A percentile compares a stretch with the other conserved stretches of the same genome.
Conservation (phyloP, 345 rosid genomes). For the Streptanthus diversifolius region DNA sequence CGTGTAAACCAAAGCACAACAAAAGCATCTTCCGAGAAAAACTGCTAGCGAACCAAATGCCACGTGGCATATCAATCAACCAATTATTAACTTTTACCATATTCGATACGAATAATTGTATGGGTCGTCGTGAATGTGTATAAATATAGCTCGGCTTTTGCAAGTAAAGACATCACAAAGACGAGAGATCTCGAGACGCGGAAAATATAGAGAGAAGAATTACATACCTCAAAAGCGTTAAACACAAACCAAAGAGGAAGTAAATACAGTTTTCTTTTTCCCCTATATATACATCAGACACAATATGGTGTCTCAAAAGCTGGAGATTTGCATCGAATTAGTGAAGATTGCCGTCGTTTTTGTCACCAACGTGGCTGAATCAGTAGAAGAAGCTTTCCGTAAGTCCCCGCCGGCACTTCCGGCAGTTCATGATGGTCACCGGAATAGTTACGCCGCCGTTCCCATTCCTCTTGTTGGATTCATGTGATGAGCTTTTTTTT, state of each 20-base stretch:
- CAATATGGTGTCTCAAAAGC: constrained; percentile 47
- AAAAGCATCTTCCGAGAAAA: constrained; percentile 21
- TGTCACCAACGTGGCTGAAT: constrained; percentile 45
- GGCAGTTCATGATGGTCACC: constrained; percentile 6
- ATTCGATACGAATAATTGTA: constrained; percentile 4
- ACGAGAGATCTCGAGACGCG: constrained; percentile 24
- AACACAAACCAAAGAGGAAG: neutral
- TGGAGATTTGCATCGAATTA: constrained; percentile 46
- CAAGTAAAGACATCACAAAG: constrained; percentile 20
- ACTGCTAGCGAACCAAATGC: neutral
- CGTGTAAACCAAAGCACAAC: constrained; percentile 16
- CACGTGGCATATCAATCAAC: constrained; percentile 17
- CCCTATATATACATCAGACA: neutral
- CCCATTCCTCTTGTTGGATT: constrained; percentile 49
- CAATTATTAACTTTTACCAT: constrained; percentile 18
- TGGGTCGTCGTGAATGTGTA: constrained; percentile 11
- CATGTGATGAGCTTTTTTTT: constrained; percentile 37
- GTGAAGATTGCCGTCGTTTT: constrained; percentile 45
- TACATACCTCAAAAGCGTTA: constrained; percentile 23
- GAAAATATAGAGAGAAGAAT: constrained; percentile 7
- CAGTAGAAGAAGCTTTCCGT: constrained; percentile 35
- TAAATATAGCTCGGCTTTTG: constrained; percentile 22
- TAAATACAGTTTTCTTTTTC: neutral
- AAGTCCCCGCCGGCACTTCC: constrained; percentile 16
- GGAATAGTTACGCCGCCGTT: constrained; percentile 17